Percentiles rank a stretch among this genome's conserved stretches.
phyloP scores from a whole-genome alignment of 495 filamentous ascomycete genomes.

The Neurospora africana region DNA sequence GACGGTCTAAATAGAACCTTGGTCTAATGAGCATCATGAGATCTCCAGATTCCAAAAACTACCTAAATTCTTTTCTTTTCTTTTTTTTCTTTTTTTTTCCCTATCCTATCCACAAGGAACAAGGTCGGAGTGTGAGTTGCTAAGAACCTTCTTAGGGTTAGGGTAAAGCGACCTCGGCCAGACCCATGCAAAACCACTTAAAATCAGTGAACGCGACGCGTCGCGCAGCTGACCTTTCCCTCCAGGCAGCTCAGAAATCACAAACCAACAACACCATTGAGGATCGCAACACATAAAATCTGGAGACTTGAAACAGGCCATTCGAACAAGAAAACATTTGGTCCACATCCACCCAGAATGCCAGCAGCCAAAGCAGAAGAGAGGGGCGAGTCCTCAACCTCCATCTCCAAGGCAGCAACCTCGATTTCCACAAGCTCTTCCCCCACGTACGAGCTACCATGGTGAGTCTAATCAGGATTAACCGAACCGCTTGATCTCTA shows the following conservation, averaged over 20 bases:
- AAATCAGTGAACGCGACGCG: constrained; percentile 15
- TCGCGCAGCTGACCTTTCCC: constrained; percentile 3
- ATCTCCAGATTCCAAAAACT: neutral
- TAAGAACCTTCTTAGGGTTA: constrained; percentile 3
- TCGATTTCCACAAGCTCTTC: constrained; percentile 47
- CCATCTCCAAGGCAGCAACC: constrained; percentile 55
- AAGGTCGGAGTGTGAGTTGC: neutral
- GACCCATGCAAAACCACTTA: constrained; percentile 12
- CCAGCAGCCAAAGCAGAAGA: constrained; percentile 32
- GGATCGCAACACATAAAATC: neutral
- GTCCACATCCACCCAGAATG: constrained; percentile 19
- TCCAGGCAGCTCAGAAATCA: neutral
- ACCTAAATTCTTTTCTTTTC: no score
- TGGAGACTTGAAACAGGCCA: neutral
- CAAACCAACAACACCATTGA: neutral
- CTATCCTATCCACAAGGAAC: neutral
- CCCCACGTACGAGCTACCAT: constrained; percentile 78
- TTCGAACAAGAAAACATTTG: neutral
- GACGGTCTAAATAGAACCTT: neutral
- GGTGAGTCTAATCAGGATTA: constrained; percentile 41
- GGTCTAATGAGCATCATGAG: neutral
- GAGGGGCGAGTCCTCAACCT: constrained; percentile 65
- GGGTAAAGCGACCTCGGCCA: constrained; percentile 2
- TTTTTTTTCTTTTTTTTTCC: neutral
- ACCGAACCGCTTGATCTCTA: neutral